phyloP scores from a whole-genome alignment of 352 stramenopile genomes.

The Pythium pyrilobum region DNA sequence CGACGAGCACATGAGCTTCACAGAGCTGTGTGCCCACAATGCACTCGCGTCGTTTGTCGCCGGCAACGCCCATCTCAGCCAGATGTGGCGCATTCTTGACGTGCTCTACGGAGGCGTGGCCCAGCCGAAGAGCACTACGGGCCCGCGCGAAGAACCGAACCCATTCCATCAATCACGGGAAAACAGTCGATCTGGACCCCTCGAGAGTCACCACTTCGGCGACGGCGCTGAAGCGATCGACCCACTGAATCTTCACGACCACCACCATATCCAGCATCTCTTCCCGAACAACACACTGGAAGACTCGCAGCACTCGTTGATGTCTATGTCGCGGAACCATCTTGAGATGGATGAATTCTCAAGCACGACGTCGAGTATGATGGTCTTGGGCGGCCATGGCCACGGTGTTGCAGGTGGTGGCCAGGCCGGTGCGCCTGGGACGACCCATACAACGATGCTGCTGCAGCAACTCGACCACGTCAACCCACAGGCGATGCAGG shows the following conservation, averaged over 20 bases:
- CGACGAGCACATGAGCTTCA: conserved; percentile 41
- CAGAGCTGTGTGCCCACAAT: conserved; percentile 79
- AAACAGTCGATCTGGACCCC: conserved; percentile 12
- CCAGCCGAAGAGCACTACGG: not conserved
- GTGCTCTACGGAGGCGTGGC: conserved; percentile 51
- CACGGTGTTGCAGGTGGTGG: not conserved
- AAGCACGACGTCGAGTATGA: conserved; percentile 27
- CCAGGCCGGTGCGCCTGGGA: not conserved
- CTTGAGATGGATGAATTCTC: conserved; percentile 25
- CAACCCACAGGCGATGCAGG: conserved; percentile 84
- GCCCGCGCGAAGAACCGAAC: not conserved
- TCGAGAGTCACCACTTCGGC: conserved; percentile 6
- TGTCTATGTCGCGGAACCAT: conserved; percentile 2
- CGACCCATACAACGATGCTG: conserved; percentile 70
- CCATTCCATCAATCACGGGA: conserved; percentile 7
- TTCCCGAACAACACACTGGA: conserved; percentile 4
- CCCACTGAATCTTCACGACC: conserved; percentile 7
- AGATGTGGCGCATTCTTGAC: conserved; percentile 86
- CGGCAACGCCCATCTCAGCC: conserved; percentile 64
- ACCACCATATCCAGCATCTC: not conserved
- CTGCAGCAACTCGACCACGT: conserved; percentile 83
- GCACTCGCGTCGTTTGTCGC: conserved; percentile 72
- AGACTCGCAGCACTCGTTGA: conserved; percentile 19
- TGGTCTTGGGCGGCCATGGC: conserved; percentile 5
- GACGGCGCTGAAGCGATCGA: not conserved